Conservation (phyloP, 768 basidiomycete species). For the Boletus barrowsii region DNA sequence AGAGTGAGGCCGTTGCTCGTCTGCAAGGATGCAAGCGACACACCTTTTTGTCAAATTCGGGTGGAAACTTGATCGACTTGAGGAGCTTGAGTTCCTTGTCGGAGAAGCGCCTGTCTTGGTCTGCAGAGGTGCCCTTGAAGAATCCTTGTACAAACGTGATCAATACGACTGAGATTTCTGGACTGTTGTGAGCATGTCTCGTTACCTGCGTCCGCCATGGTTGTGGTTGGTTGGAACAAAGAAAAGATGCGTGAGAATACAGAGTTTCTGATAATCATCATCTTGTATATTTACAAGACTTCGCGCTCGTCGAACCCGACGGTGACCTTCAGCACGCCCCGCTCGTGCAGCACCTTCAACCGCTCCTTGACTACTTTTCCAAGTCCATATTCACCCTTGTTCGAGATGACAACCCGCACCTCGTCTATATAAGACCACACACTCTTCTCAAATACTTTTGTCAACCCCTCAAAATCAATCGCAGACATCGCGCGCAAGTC, state of each 20-base stretch:
- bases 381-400: constrained; percentile 27
- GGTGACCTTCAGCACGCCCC: constrained; percentile 27
- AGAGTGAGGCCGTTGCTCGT: background rate
- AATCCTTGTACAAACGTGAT: constrained; percentile 49
- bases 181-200: background rate
- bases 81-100: constrained; percentile 93
- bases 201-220: constrained; percentile 61
- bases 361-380: constrained; percentile 25
- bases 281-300: constrained; percentile 15
- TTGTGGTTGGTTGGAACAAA: constrained; percentile 5
- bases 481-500: constrained; percentile 27
- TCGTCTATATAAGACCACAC: constrained; percentile 25
- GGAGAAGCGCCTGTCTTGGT: constrained; percentile 89
- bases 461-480: constrained; percentile 31
- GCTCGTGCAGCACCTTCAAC: constrained; percentile 17
- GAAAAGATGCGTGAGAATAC: constrained; percentile 18
- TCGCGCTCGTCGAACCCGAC: constrained; percentile 33
- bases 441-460: constrained; percentile 19
- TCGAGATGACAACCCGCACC: constrained; percentile 29
- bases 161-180: no score
- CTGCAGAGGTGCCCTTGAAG: constrained; percentile 88
- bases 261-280: no score
- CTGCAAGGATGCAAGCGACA: constrained; percentile 1
- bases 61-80: constrained; percentile 86
- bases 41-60: constrained; percentile 86